Conservation (phyloP, 2,329 filamentous ascomycete genomes). For the Microcera coccophila region DNA sequence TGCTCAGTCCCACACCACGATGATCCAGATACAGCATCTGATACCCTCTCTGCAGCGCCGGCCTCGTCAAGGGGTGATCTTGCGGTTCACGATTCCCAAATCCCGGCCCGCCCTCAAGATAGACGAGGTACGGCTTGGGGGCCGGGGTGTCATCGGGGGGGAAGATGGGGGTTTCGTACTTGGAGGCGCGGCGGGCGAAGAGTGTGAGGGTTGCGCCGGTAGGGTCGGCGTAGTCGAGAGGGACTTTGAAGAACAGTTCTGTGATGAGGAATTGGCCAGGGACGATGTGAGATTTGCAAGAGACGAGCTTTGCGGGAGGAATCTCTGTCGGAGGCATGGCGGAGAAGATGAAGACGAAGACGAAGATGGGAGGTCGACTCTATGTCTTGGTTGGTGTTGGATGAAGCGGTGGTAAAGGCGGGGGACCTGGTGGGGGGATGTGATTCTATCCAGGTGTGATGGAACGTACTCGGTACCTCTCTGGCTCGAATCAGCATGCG, state of each 20-base stretch:
- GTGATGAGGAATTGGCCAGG: slow-evolving; percentile 68
- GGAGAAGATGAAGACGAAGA: slow-evolving; percentile 9
- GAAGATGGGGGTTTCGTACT: slow-evolving; percentile 59
- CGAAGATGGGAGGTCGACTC: slow-evolving; percentile 2
- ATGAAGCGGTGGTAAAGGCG: slow-evolving; percentile 9
- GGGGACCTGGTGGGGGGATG: too few relatives aligned
- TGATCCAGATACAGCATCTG: slow-evolving; percentile 87
- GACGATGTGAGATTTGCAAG: slow-evolving; percentile 41
- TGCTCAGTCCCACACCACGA: slow-evolving; percentile 81
- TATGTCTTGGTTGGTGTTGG: slow-evolving; percentile 3
- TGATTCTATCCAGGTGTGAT: too few relatives aligned
- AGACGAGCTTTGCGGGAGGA: slow-evolving; percentile 37
- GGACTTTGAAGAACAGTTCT: slow-evolving; percentile 84
- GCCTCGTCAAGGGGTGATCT: slow-evolving; percentile 65
- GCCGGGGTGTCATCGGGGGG: slow-evolving; percentile 33
- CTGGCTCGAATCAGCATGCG: too few relatives aligned
- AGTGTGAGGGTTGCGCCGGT: slow-evolving; percentile 61
- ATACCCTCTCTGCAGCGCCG: slow-evolving; percentile 74
- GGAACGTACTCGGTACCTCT: too few relatives aligned
- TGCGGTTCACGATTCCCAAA: slow-evolving; percentile 73
- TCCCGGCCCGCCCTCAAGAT: slow-evolving; percentile 82
- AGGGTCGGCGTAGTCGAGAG: slow-evolving; percentile 65
- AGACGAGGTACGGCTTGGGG: slow-evolving; percentile 61
- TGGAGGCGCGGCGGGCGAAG: slow-evolving; percentile 72
- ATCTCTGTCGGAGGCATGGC: slow-evolving; percentile 23